phyloP scores from a whole-genome alignment of 2,329 filamentous ascomycete species.

The Zopfia rhizophila region DNA sequence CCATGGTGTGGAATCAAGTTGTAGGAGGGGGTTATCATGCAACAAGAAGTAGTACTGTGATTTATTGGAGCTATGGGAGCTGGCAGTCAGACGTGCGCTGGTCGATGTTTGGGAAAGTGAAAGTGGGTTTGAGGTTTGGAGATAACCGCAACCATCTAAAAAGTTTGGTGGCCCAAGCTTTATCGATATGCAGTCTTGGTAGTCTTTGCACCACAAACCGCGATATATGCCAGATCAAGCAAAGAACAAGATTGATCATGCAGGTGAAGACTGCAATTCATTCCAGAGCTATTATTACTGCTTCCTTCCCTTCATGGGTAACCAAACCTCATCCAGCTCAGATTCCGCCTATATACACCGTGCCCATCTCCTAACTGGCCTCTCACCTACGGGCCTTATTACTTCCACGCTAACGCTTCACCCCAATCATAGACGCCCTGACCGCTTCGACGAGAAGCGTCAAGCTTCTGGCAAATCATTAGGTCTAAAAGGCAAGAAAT shows the following conservation, averaged over 20 bases:
- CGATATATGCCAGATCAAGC: no score
- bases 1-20: constrained; percentile 31
- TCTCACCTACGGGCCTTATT: constrained; percentile 19
- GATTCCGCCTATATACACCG: constrained; percentile 14
- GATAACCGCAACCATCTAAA: constrained; percentile 13
- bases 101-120: not conserved
- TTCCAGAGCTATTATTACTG: constrained; percentile 6
- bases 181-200: no score
- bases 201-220: no score
- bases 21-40: constrained; percentile 5
- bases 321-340: not conserved
- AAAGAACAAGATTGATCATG: no score
- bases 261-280: constrained; percentile 35
- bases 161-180: constrained; percentile 35
- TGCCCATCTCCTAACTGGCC: constrained; percentile 1
- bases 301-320: constrained; percentile 14
- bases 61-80: not conserved
- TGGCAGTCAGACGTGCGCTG: not conserved
- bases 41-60: not conserved
- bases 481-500: constrained; percentile 34
- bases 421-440: constrained; percentile 24
- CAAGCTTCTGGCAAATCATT: constrained; percentile 35
- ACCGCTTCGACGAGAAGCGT: constrained; percentile 18
- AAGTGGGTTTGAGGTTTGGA: no score
- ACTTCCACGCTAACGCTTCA: constrained; percentile 7